Base-by-base conservation (phyloP, 495 filamentous ascomycete species). In the Aspergillus steynii region DNA sequence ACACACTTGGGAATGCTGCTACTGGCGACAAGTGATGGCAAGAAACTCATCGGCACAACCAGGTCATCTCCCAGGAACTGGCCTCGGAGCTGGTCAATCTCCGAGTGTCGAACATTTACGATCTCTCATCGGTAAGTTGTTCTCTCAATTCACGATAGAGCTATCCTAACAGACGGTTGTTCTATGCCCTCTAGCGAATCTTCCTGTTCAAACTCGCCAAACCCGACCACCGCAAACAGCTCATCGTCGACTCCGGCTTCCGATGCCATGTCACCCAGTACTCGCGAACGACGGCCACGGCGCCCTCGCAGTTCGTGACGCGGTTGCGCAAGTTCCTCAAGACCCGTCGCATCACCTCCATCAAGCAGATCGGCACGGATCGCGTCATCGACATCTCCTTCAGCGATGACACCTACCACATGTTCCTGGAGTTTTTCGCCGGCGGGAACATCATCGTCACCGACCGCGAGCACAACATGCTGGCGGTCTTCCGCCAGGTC, bases 341-440 rank as follows among this genome's bases (percentile, higher is more conserved):
- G 68, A 94, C 94, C 5, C 82, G 95, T 58, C 81, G 95, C 51
- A 84, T 96, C 49, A 97, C 94, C 0, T 77, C 83, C 0, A 82
- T 99, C 29, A 76, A 83, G 4, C 95, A 99, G 72, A 83, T 99
- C 55, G 95, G 93, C 42, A 97, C 93, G 0, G 95, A 99, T 71
- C 87, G 95, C 25, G 88, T 99, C 58, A 89, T 99, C 57, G 92
- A 97, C 68, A 84, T 98, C 56, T 84, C 88, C 70, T 97, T 99
- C 73, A 94, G 90, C 67, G 92, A 97, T 78, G 94, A 95, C 25
- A 81, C 84, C 62, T 97, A 94, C 69, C 82, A 88, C 45, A 77
- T 99, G 42, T 96, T 92, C 70, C 77, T 99, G 46, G 95, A 99
- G 74, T 99, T 99, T 76, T 99, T 95, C 74, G 94, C 95, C 4